phyloP scores from a whole-genome alignment of 148 eudicot genomes.

The Camellia lanceoleosa region DNA sequence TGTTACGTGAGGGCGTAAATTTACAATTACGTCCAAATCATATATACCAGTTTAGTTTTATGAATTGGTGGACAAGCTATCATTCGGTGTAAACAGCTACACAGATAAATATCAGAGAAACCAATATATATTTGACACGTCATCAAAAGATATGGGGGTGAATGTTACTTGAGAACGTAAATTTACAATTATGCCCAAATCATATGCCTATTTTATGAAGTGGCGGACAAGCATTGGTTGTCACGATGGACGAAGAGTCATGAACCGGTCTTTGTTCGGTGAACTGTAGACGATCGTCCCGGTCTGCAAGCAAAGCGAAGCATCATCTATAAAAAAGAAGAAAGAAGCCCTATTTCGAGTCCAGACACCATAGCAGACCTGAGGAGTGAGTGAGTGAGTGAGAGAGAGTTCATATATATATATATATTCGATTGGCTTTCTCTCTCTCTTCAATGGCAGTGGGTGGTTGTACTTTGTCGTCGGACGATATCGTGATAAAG shows the following conservation, averaged over 20 bases:
- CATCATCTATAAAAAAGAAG: background rate
- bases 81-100: background rate
- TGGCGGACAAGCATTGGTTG: background rate
- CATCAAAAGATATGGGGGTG: background rate
- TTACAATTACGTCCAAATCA: background rate
- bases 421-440: background rate
- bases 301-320: background rate
- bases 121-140: background rate
- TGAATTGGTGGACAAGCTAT: no score
- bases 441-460: slow-evolving; percentile 36
- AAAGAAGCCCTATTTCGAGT: background rate
- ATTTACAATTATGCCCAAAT: background rate
- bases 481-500: slow-evolving; percentile 64
- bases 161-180: background rate
- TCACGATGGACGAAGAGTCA: background rate
- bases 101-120: background rate
- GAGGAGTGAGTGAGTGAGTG: background rate
- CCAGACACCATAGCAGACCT: background rate
- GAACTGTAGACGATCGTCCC: background rate
- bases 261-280: no score
- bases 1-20: background rate
- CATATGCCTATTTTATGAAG: no score
- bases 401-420: slow-evolving; percentile 10
- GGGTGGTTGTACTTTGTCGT: slow-evolving; percentile 40
- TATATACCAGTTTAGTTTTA: no score